Evolutionary conservation across 2,329 filamentous ascomycete species (phyloP).

Genomic region (Hypoxylon sp.): DNA sequence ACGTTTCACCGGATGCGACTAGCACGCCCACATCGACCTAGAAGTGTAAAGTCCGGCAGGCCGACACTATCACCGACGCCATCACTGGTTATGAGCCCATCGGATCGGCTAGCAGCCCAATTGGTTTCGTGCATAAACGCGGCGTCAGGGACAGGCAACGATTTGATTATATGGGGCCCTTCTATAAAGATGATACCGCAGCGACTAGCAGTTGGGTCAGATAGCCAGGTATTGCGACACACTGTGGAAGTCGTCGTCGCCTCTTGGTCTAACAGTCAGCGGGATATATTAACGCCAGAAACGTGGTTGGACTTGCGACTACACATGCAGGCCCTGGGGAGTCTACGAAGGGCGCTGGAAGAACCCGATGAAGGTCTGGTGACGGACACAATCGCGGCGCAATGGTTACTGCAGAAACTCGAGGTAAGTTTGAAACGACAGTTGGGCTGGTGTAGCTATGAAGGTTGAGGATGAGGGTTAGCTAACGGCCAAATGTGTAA

Average conservation of each 20-base stretch:
- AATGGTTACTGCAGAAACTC: constrained; percentile 49
- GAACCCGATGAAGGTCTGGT: constrained; percentile 38
- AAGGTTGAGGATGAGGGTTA: not conserved
- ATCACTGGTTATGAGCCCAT: constrained; percentile 35
- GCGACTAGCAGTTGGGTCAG: constrained; percentile 32
- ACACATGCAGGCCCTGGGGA: constrained; percentile 47
- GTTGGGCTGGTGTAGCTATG: no score
- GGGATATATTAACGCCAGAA: constrained; percentile 36
- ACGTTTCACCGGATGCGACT: constrained; percentile 40
- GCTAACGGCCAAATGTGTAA: constrained; percentile 19
- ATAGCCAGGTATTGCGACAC: constrained; percentile 42
- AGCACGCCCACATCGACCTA: constrained; percentile 21
- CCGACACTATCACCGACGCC: constrained; percentile 23
- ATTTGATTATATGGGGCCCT: constrained; percentile 47
- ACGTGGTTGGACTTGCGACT: constrained; percentile 48
- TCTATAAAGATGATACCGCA: constrained; percentile 48
- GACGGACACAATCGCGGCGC: constrained; percentile 46
- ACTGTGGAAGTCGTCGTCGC: constrained; percentile 47
- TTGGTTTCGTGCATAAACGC: constrained; percentile 44
- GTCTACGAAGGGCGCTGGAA: constrained; percentile 47
- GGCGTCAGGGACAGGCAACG: constrained; percentile 46
- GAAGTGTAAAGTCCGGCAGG: constrained; percentile 5
- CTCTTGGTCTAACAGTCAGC: constrained; percentile 48
- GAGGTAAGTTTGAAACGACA: constrained; percentile 42
- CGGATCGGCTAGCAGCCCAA: constrained; percentile 41